Percentiles rank a stretch among this genome's conserved stretches.
These are phyloP conservation scores for Nakazawaea molendinolei DNA, from an alignment of 805 yeast genomes.

Conservation along the genomic window DNA sequence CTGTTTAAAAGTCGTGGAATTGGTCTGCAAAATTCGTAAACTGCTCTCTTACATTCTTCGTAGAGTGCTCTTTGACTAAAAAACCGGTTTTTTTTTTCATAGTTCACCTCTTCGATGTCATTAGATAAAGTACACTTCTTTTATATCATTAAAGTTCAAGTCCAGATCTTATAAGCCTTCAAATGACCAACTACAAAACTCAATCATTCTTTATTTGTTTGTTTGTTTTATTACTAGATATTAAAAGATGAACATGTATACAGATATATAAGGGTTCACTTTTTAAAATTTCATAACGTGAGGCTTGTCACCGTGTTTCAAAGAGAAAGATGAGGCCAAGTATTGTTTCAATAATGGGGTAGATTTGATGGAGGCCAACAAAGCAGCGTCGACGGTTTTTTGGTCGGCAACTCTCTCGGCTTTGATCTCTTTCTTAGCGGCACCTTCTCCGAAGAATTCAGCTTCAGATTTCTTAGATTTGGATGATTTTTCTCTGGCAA, in stretches of 20 bases:
- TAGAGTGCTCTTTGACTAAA: too few species aligned
- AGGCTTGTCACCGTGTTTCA: constrained; percentile 98
- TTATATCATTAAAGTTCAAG: too few species aligned
- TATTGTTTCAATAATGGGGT: constrained; percentile 96
- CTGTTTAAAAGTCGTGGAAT: background rate
- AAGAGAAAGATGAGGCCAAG: constrained; percentile 91
- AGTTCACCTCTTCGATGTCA: too few species aligned
- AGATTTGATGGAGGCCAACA: constrained; percentile 91
- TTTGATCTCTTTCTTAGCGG: constrained; percentile 80
- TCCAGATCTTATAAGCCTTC: too few species aligned
- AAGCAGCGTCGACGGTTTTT: constrained; percentile 88
- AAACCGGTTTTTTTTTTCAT: too few species aligned
- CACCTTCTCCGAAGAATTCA: constrained; percentile 76
- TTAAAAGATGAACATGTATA: constrained; percentile 1
- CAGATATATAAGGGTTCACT: background rate
- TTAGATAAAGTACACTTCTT: too few species aligned
- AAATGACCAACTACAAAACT: too few species aligned
- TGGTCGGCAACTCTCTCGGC: constrained; percentile 96
- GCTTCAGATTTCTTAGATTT: constrained; percentile 84
- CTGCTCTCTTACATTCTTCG: too few species aligned
- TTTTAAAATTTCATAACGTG: constrained; percentile 93
- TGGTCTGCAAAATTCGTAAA: too few species aligned
- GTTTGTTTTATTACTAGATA: constrained; percentile 2
- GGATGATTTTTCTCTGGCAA: constrained; percentile 88
- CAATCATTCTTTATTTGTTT: background rate